Conservation (phyloP, 148 eudicot species). For the Amaranthus palmeri region DNA sequence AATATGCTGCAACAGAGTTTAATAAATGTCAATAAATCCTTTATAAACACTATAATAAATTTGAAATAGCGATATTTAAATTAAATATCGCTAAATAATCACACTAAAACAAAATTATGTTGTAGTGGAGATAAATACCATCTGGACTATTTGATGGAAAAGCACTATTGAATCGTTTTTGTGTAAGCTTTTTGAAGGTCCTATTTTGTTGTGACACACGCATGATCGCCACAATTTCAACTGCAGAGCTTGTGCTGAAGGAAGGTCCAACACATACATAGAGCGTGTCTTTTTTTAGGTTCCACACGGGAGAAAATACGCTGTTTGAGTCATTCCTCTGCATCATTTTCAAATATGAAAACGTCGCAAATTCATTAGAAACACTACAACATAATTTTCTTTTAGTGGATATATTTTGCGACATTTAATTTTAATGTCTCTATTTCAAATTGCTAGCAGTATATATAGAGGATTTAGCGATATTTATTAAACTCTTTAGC, state of each 20-base stretch:
- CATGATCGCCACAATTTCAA: constrained; percentile 4
- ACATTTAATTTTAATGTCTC: too few relatives aligned
- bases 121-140: neutral
- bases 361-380: neutral
- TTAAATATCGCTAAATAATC: too few relatives aligned
- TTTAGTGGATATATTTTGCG: too few relatives aligned
- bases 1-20: too few relatives aligned
- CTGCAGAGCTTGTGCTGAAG: neutral
- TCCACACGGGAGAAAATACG: constrained; percentile 17
- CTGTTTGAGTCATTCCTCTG: constrained; percentile 8
- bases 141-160: constrained; percentile 18
- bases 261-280: constrained; percentile 24
- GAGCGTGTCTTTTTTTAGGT: constrained; percentile 6
- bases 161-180: constrained; percentile 12
- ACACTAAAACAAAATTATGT: too few relatives aligned
- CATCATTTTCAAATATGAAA: neutral
- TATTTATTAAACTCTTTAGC: too few relatives aligned
- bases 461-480: too few relatives aligned
- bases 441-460: too few relatives aligned
- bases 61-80: too few relatives aligned
- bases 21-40: too few relatives aligned
- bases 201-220: neutral
- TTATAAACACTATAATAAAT: too few relatives aligned
- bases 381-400: too few relatives aligned
- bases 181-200: neutral